Percentiles rank a stretch among this genome's conserved stretches.
Conservation (phyloP, 2,329 filamentous ascomycete genomes). For the Aspergillus carbonarius region DNA sequence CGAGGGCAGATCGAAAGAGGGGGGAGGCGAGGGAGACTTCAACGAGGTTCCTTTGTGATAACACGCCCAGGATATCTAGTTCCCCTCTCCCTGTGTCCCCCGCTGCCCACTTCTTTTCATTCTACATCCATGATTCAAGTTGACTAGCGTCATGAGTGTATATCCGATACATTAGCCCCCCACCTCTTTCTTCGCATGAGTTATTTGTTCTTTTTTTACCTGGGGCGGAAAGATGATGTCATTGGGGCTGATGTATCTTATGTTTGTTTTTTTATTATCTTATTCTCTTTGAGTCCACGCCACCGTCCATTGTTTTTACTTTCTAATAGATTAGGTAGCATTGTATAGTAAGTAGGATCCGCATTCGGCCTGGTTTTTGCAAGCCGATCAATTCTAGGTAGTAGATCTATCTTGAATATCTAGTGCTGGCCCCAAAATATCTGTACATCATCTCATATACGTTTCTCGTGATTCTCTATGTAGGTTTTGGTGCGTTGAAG, state of each 20-base stretch:
- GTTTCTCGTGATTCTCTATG: not conserved
- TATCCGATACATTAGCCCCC: conserved; percentile 1
- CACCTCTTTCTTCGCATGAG: conserved; percentile 15
- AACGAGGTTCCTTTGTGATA: conserved; percentile 36
- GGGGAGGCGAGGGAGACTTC: conserved; percentile 35
- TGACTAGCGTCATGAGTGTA: conserved; percentile 3
- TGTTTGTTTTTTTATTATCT: not conserved
- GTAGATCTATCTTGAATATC: too few relatives aligned
- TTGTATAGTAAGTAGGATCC: too few relatives aligned
- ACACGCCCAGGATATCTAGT: conserved; percentile 8
- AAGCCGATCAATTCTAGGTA: too few relatives aligned
- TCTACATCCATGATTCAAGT: conserved; percentile 18
- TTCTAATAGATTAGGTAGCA: too few relatives aligned
- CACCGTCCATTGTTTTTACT: not conserved
- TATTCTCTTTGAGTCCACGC: not conserved
- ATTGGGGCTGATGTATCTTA: not conserved
- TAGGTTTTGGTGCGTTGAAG: not conserved
- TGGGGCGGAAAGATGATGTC: not conserved
- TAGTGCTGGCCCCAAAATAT: not conserved
- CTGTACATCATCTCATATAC: not conserved
- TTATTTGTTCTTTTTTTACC: conserved; percentile 7
- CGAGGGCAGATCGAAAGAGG: conserved; percentile 33
- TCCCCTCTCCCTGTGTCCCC: conserved; percentile 12
- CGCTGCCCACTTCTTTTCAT: not conserved
- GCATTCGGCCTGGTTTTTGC: too few relatives aligned